Percentiles rank a stretch among this genome's conserved stretches.
Conservation (phyloP, 345 rosid genomes). For the Sonneratia alba region DNA sequence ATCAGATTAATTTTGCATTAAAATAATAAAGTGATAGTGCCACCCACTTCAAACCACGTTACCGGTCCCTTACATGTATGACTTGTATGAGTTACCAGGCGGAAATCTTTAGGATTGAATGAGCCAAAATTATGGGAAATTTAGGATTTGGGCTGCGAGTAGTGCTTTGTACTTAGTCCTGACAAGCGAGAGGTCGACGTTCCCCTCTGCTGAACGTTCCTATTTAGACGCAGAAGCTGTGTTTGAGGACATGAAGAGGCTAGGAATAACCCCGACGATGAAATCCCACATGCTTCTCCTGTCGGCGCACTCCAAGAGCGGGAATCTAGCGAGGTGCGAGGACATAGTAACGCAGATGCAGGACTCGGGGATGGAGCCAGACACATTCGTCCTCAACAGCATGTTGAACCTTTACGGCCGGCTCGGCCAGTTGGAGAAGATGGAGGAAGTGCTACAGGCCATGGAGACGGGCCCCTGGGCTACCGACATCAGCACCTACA, state of each 20-base stretch:
- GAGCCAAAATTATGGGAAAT: no score
- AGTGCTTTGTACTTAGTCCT: no score
- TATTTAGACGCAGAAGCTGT: constrained; percentile 61
- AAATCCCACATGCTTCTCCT: constrained; percentile 89
- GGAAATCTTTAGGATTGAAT: no score
- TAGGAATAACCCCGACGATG: constrained; percentile 77
- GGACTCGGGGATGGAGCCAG: constrained; percentile 65
- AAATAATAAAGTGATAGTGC: no score
- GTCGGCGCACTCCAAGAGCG: constrained; percentile 67
- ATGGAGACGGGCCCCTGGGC: constrained; percentile 53
- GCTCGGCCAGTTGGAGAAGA: constrained; percentile 61
- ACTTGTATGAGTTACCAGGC: no score
- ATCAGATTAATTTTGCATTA: no score
- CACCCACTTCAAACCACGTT: no score
- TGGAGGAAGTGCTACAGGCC: constrained; percentile 56
- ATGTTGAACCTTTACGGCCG: constrained; percentile 81
- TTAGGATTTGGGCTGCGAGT: no score
- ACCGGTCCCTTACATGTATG: no score
- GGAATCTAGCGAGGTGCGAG: constrained; percentile 63
- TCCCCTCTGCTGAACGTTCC: no score
- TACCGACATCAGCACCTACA: constrained; percentile 69
- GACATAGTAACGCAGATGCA: constrained; percentile 57
- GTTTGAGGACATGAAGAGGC: constrained; percentile 72
- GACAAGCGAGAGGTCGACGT: background rate
- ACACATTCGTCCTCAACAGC: constrained; percentile 68